These are phyloP conservation scores for Hypholoma fasciculare DNA, from an alignment of 768 basidiomycete species.

Conservation along the genomic window DNA sequence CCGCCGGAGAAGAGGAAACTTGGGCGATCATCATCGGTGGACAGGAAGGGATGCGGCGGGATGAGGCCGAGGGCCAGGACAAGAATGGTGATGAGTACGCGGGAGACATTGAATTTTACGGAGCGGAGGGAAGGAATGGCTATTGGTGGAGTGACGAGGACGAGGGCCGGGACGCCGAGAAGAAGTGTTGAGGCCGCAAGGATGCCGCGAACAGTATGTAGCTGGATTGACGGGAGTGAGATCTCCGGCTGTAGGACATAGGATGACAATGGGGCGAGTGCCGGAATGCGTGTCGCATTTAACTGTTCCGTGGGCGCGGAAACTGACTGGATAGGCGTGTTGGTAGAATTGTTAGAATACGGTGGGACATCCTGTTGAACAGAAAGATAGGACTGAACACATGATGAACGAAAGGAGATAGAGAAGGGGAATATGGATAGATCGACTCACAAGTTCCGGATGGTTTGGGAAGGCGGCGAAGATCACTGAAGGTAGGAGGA, in stretches of 20 bases:
- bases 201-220: constrained; percentile 33
- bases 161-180: constrained; percentile 57
- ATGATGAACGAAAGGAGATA: constrained; percentile 16
- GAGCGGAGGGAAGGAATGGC: constrained; percentile 48
- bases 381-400: constrained; percentile 20
- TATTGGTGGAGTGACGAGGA: constrained; percentile 55
- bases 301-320: not conserved
- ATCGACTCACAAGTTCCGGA: constrained; percentile 34
- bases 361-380: constrained; percentile 10
- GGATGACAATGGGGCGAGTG: constrained; percentile 15
- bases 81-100: constrained; percentile 38
- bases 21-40: not conserved
- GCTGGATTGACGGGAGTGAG: constrained; percentile 23
- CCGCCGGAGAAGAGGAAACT: constrained; percentile 16
- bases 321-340: not conserved
- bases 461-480: constrained; percentile 46
- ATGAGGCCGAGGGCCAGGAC: constrained; percentile 47
- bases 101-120: constrained; percentile 45
- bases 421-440: constrained; percentile 1
- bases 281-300: constrained; percentile 16
- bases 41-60: constrained; percentile 27
- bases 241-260: constrained; percentile 15
- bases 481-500: constrained; percentile 60
- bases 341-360: constrained; percentile 1
- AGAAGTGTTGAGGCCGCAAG: constrained; percentile 54